Conservation (phyloP, 192 early-diverging fungal genomes). For the Funneliformis geosporum region DNA sequence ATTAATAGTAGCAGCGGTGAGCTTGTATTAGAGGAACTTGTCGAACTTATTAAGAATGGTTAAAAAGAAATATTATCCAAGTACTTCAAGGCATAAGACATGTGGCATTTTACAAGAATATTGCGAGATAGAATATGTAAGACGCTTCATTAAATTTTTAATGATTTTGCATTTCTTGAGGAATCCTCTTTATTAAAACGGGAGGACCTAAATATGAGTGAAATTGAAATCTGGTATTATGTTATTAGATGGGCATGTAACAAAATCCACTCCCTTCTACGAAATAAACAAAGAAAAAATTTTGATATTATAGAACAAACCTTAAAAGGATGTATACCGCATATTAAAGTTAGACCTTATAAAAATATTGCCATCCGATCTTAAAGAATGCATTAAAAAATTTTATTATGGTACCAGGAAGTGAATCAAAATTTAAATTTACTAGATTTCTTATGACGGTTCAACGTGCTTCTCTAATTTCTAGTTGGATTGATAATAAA, state of each 20-base stretch:
- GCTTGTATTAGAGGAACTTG: not conserved
- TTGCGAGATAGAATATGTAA: constrained; percentile 15
- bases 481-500: constrained; percentile 16
- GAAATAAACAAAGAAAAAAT: not conserved
- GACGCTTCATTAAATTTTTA: constrained; percentile 4
- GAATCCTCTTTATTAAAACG: constrained; percentile 11
- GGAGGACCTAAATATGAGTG: not conserved
- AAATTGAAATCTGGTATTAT: constrained; percentile 7
- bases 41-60: constrained; percentile 7
- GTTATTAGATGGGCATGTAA: not conserved
- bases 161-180: constrained; percentile 5
- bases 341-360: constrained; percentile 18
- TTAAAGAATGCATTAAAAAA: constrained; percentile 2
- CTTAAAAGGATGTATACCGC: not conserved
- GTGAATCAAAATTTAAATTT: not conserved
- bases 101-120: not conserved
- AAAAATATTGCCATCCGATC: constrained; percentile 8
- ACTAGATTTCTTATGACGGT: not conserved
- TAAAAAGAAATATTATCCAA: not conserved
- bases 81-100: not conserved
- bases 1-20: constrained; percentile 8
- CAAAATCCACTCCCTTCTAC: not conserved
- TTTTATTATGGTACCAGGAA: not conserved
- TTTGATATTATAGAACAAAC: not conserved
- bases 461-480: not conserved